phyloP scores from a whole-genome alignment of 2,329 filamentous ascomycete genomes.

The Paraconiothyrium sp. region DNA sequence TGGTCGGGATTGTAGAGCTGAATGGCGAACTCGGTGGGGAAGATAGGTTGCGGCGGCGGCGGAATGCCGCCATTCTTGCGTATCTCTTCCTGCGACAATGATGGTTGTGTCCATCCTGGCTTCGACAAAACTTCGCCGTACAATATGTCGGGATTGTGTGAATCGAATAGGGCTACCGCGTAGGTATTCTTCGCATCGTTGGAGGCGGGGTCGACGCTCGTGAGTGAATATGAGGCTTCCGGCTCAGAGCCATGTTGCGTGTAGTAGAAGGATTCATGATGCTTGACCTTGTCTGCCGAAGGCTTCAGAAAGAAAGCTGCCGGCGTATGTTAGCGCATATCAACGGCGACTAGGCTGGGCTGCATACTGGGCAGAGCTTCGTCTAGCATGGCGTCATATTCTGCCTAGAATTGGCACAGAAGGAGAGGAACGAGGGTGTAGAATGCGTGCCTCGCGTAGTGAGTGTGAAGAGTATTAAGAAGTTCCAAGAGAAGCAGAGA shows the following conservation, averaged over 20 bases:
- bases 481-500: background rate
- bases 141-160: slow-evolving; percentile 80
- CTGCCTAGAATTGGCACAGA: background rate
- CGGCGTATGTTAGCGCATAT: slow-evolving; percentile 25
- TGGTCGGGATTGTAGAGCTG: slow-evolving; percentile 96
- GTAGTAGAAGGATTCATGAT: slow-evolving; percentile 65
- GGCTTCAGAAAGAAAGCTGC: slow-evolving; percentile 69
- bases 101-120: slow-evolving; percentile 86
- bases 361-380: slow-evolving; percentile 78
- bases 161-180: slow-evolving; percentile 84
- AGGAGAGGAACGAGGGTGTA: background rate
- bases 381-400: slow-evolving; percentile 74
- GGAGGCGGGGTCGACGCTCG: slow-evolving; percentile 76
- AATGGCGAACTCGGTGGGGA: slow-evolving; percentile 81
- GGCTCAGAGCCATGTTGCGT: slow-evolving; percentile 83
- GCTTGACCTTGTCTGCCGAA: slow-evolving; percentile 58
- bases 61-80: slow-evolving; percentile 72
- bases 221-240: slow-evolving; percentile 79
- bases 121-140: slow-evolving; percentile 86
- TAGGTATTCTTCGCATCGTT: slow-evolving; percentile 82
- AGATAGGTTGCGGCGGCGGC: slow-evolving; percentile 73
- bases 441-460: background rate
- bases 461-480: slow-evolving; percentile 1
- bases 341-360: slow-evolving; percentile 54
- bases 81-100: slow-evolving; percentile 81